Evolutionary conservation across 306 rosid species (phyloP), one percentile per base, ranked within the genome.

Genomic region (Crotalaria pallida): DNA sequence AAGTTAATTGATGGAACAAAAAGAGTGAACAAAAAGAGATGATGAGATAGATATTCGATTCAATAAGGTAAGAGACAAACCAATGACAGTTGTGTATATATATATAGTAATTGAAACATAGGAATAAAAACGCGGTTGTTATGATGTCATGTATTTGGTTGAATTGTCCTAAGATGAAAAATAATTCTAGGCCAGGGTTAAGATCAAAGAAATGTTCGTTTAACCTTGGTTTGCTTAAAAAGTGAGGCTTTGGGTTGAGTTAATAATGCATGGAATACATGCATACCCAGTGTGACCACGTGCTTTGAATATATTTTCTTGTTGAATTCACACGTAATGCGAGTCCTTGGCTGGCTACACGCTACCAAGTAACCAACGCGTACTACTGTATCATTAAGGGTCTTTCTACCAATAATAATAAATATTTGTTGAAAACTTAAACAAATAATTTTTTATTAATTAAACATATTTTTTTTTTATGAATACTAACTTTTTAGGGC

Each of bases 91-190:
- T n/a, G 7, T 19, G 48, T 12, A 29, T 69, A 64, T 80, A 41
- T 3, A 64, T 67, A 64, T 11, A 11, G 59, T 67, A 59, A 51
- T 72, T 18, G 76, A 11, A 51, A 67, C 6, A 71, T 5, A 43
- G n/a, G 33, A 65, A 38, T 31, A 34, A n/a, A 13, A 67, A 86
- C 92, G 86, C 87, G 92, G 63, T 70, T 45, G 52, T 41, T 26
- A 49, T 53, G 45, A 17, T 53, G 43, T 21, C 70, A 38, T 77
- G 73, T 34, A 38, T 31, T 62, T 73, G 17, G 73, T 61, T 61
- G 58, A 59, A 55, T 59, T 49, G 16, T 67, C 72, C 23, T 65
- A 8, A 17, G 23, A 15, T 56, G 29, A 11, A 77, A n/a, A 69
- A 41, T 27, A 27, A n/a, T n/a, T n/a, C n/a, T n/a, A n/a, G n/a